Percentiles rank a stretch among this genome's conserved stretches.
phyloP scores from a whole-genome alignment of 2,329 filamentous ascomycete genomes.

The Exophiala sp. region DNA sequence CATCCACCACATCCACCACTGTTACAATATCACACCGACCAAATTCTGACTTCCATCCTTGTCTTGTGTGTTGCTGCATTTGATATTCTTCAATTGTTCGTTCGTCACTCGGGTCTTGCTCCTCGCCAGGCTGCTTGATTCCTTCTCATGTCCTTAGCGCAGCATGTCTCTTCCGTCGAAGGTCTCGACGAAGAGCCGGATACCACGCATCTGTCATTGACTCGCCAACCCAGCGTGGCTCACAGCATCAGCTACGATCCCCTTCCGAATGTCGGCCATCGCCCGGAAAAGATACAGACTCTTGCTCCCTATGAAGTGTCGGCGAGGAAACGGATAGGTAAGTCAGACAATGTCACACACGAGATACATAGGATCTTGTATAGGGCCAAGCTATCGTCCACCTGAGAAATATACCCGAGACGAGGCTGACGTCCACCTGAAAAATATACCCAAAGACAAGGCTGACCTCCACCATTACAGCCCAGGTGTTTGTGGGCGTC shows the following conservation, averaged over 20 bases:
- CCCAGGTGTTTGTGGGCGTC: slow-evolving; percentile 60
- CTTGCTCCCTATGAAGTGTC: slow-evolving; percentile 48
- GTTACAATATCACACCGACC: no score
- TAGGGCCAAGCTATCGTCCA: no score
- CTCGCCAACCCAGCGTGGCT: slow-evolving; percentile 34
- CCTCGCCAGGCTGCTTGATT: no score
- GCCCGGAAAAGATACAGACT: slow-evolving; percentile 39
- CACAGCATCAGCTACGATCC: slow-evolving; percentile 47
- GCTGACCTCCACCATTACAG: slow-evolving; percentile 22
- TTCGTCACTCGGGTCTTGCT: no score
- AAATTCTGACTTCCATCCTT: no score
- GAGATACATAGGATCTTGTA: neutral
- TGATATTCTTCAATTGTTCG: no score
- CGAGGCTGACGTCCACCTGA: no score
- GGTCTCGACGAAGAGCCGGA: slow-evolving; percentile 43
- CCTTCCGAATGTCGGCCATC: slow-evolving; percentile 35
- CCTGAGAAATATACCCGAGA: no score
- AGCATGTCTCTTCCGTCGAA: slow-evolving; percentile 48
- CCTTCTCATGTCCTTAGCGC: slow-evolving; percentile 45
- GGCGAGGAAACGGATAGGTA: slow-evolving; percentile 34
- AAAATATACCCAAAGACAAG: no score
- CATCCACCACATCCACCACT: no score
- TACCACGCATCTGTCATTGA: slow-evolving; percentile 7
- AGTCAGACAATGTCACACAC: slow-evolving; percentile 2
- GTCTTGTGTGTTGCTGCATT: no score